Evolutionary conservation across 257 asterid genomes (phyloP), one percentile per base, ranked within the genome.

Genomic region (Perilla frutescens): DNA sequence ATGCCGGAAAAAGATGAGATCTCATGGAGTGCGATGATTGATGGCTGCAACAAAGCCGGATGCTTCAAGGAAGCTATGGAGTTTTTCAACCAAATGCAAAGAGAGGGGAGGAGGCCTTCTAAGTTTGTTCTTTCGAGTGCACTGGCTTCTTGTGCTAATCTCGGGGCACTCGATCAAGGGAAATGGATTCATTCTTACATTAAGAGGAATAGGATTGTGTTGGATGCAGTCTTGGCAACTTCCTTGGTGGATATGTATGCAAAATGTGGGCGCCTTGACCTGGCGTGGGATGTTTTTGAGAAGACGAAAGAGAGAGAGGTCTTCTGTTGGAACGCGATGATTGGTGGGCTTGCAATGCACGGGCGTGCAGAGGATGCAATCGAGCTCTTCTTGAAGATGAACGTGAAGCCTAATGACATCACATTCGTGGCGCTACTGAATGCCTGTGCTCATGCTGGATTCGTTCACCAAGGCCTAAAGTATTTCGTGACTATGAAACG

Each of bases 361-460:
- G 93, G 93, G 14, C 75, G 84, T 55, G 93, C 78, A 7, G 58
- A 76, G 44, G 90, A 84, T 39, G 91, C 93, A 1, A 56, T 84
- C 1, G 78, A 82, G 31, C 87, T 84, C 20, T 87, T 89, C 81
- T 7, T 40, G 62, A 71, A 77, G 58, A 85, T 89, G 91, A 54
- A 53, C 4, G 47, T 80, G 9, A 65, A 70, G 51, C 90, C 90
- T 0, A 82, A 88, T 47, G 83, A 75, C 5, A 76, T 86, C 48
- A 87, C 92, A 0, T 81, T 87, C 61, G 65, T 81, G 40, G 79
- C 76, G 1, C 45, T 87, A 13, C 36, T 89, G 11, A 76, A 71
- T 64, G 90, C 94, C 34, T 90, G 94, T 66, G 85, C 87, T 41
- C 89, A 90, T 50, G 81, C 86, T 4, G 90, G 90, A 37, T 71